A percentile compares a stretch with the other conserved stretches of the same genome.
These are phyloP conservation scores for Cyberlindnera sargentensis DNA, from an alignment of 805 yeast species.

Conservation along the genomic window DNA sequence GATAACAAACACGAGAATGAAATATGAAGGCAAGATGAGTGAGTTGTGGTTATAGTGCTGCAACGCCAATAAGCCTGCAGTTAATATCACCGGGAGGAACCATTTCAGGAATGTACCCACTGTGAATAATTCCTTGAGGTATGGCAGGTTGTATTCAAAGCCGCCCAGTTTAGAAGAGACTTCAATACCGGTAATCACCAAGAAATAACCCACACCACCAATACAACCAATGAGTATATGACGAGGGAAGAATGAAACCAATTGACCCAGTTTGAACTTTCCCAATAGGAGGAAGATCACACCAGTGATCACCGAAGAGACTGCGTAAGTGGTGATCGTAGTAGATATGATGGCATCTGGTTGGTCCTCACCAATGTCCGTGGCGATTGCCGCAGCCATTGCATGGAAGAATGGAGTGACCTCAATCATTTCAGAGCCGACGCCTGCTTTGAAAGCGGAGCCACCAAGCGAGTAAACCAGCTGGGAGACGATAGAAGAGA, in stretches of 20 bases:
- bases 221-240: slow-evolving; percentile 96
- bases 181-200: slow-evolving; percentile 84
- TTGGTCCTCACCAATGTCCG: slow-evolving; percentile 42
- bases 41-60: slow-evolving; percentile 62
- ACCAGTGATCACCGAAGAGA: slow-evolving; percentile 84
- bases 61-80: slow-evolving; percentile 50
- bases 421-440: slow-evolving; percentile 98
- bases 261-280: slow-evolving; percentile 67
- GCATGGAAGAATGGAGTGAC: slow-evolving; percentile 97
- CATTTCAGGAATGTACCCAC: slow-evolving; percentile 50
- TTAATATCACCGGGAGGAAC: slow-evolving; percentile 61
- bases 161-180: slow-evolving; percentile 80
- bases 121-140: slow-evolving; percentile 41
- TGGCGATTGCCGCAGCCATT: slow-evolving; percentile 73
- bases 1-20: slow-evolving; percentile 58
- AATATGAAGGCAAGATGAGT: slow-evolving; percentile 71
- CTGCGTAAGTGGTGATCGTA: slow-evolving; percentile 76
- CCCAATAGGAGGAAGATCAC: slow-evolving; percentile 72
- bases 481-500: slow-evolving; percentile 87
- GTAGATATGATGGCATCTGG: slow-evolving; percentile 66
- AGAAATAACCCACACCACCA: slow-evolving; percentile 96
- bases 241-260: slow-evolving; percentile 93
- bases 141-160: slow-evolving; percentile 52
- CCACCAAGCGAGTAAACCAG: slow-evolving; percentile 85
- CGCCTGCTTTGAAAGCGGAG: slow-evolving; percentile 81